Percentiles rank a stretch among this genome's conserved stretches.
Evolutionary conservation across 176 grass and related monocot genomes (phyloP).

Genomic region (Oropetium thomaeum): DNA sequence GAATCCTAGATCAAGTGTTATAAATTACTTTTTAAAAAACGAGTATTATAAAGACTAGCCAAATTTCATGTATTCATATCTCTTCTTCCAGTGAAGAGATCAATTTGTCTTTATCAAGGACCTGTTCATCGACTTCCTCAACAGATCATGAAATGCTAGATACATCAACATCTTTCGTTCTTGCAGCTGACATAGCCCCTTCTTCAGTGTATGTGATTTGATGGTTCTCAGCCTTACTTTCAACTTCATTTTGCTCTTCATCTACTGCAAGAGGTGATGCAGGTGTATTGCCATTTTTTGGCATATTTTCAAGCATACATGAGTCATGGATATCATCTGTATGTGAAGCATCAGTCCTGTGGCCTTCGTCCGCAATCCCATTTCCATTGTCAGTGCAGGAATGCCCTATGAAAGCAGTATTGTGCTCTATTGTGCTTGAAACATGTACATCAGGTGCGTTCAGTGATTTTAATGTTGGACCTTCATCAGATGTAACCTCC

Average conservation of each 20-base stretch:
- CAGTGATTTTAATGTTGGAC: conserved; percentile 26
- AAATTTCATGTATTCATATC: conserved; percentile 43
- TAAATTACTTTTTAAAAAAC: too few relatives aligned
- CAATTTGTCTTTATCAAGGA: conserved; percentile 53
- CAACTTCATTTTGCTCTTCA: conserved; percentile 21
- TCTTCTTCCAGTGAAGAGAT: conserved; percentile 76
- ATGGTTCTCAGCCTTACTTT: conserved; percentile 31
- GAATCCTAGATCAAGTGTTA: conserved; percentile 17
- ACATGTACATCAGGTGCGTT: conserved; percentile 16
- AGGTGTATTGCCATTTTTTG: conserved; percentile 24
- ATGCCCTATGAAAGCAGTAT: background rate
- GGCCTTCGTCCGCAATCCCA: conserved; percentile 29
- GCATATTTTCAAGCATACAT: conserved; percentile 21
- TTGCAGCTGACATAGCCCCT: conserved; percentile 25
- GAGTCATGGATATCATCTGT: background rate
- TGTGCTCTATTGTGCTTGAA: conserved; percentile 15
- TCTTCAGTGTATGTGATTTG: conserved; percentile 23
- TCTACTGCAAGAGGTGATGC: conserved; percentile 13
- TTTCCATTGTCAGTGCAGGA: conserved; percentile 27
- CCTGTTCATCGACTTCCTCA: conserved; percentile 32
- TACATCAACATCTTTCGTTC: conserved; percentile 27
- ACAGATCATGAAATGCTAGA: conserved; percentile 30
- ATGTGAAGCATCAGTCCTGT: conserved; percentile 12
- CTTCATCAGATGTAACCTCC: conserved; percentile 41
- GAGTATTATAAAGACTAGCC: background rate